Evolutionary conservation across 805 yeast genomes (phyloP), one percentile per base, ranked within the genome.

Genomic region (Phaffomyces thermotolerans): DNA sequence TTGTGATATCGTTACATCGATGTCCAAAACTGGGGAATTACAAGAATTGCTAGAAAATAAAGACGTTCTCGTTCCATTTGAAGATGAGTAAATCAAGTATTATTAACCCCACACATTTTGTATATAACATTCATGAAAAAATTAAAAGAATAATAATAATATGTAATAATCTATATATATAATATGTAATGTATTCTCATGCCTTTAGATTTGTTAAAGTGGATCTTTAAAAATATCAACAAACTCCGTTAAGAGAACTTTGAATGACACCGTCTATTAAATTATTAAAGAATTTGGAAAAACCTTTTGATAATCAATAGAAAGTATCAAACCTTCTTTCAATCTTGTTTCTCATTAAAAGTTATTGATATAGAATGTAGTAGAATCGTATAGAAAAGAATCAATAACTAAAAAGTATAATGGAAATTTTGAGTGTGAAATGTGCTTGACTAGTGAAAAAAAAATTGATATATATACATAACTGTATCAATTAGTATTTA

Each of bases 21-120:
- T 93, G 98, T 86, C 95, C 34, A 84, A 83, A 55, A 62, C 71
- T 42, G 99, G 99, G n/a, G 96, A 91, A 59, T 76, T 93, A 43
- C 79, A 89, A 15, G 90, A 90, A 44, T 62, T 93, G 49, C 71
- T 93, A 41, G 97, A 90, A 52, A 68, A 76, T 44, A 86, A 84
- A 43, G 76, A 79, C 40, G 93, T 86, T 36, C 73, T 91, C 45
- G 79, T 89, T 27, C 89, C 93, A 31, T 39, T 39, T 17, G 41
- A 84, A 45, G 79, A 72, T n/a, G 74, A 73, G 29, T 66, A 48
- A 42, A 27, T 27, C 29, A 27, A 27, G 29, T 27, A 10, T 10
- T 27, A 10, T 10, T 27, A 27, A 25, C 14, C 17, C 38, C 10
- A 13, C 34, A 31, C 9, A 41, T n/a, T 44, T 18, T 20, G 50